Percentiles rank a stretch among this genome's conserved stretches.
These are phyloP conservation scores for Schrenkiella parvula DNA, from an alignment of 345 rosid genomes.

Conservation along the genomic window DNA sequence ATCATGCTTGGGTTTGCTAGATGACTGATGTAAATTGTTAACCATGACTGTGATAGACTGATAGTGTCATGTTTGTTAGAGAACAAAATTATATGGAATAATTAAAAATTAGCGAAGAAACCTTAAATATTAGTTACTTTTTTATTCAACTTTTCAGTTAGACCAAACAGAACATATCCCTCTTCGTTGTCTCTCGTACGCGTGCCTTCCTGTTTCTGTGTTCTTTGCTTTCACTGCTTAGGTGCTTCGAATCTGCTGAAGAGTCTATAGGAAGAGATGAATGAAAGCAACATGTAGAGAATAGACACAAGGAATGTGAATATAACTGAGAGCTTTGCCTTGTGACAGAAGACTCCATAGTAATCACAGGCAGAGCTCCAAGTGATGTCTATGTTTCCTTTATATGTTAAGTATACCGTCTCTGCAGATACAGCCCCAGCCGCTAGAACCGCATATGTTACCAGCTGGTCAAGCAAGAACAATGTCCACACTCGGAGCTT, in stretches of 20 bases:
- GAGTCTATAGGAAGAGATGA: conserved; percentile 27
- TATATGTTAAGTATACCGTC: conserved; percentile 56
- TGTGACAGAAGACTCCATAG: conserved; percentile 33
- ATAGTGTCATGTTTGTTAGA: background rate
- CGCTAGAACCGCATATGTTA: conserved; percentile 59
- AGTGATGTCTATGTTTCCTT: conserved; percentile 50
- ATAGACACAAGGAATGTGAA: conserved; percentile 17
- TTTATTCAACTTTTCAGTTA: background rate
- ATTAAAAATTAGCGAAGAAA: background rate
- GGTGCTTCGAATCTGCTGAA: conserved; percentile 24
- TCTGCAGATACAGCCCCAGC: conserved; percentile 59
- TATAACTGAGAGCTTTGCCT: conserved; percentile 40
- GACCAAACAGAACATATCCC: background rate
- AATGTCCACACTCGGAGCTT: conserved; percentile 65
- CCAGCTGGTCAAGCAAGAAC: conserved; percentile 56
- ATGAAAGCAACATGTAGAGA: conserved; percentile 19
- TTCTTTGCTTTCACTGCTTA: background rate
- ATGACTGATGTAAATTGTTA: background rate
- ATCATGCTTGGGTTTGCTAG: background rate
- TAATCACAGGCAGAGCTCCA: conserved; percentile 36
- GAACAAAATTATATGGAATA: background rate
- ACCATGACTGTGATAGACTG: background rate
- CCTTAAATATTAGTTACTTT: background rate
- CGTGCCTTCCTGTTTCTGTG: background rate
- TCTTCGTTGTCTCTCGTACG: background rate